phyloP scores from a whole-genome alignment of 495 filamentous ascomycete species.

The Aspergillus leporis region DNA sequence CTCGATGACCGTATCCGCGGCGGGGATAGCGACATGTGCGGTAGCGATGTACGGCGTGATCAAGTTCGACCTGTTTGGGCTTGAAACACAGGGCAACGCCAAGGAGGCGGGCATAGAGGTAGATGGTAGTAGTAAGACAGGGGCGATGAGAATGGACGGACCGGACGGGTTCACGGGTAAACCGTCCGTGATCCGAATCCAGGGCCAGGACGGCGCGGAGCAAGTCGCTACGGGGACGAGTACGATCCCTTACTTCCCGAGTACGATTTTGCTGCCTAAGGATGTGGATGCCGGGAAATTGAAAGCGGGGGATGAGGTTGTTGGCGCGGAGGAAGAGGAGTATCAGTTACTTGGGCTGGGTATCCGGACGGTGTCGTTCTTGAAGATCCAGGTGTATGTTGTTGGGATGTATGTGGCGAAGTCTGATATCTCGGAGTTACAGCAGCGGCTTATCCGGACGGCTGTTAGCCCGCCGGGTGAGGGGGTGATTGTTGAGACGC shows the following conservation, averaged over 20 bases:
- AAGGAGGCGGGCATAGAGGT: not conserved
- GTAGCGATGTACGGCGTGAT: conserved; percentile 41
- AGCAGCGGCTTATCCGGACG: conserved; percentile 53
- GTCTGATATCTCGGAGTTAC: conserved; percentile 63
- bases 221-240: conserved; percentile 80
- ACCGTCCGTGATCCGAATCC: conserved; percentile 42
- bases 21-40: conserved; percentile 37
- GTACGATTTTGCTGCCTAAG: conserved; percentile 61
- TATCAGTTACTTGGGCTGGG: conserved; percentile 89
- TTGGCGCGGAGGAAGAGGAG: conserved; percentile 50
- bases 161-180: conserved; percentile 37
- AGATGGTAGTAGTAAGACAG: conserved; percentile 1
- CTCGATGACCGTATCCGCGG: conserved; percentile 36
- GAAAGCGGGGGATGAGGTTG: conserved; percentile 38
- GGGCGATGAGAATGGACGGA: conserved; percentile 40
- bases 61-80: conserved; percentile 40
- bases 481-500: conserved; percentile 44
- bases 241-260: conserved; percentile 79
- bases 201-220: conserved; percentile 60
- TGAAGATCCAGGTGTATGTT: conserved; percentile 92
- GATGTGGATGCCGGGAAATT: conserved; percentile 38
- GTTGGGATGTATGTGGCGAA: conserved; percentile 88
- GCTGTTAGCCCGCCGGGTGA: conserved; percentile 39
- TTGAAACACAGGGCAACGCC: conserved; percentile 24
- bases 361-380: conserved; percentile 82